phyloP scores from a whole-genome alignment of 305 asterid genomes.

The Plantago coronopus region DNA sequence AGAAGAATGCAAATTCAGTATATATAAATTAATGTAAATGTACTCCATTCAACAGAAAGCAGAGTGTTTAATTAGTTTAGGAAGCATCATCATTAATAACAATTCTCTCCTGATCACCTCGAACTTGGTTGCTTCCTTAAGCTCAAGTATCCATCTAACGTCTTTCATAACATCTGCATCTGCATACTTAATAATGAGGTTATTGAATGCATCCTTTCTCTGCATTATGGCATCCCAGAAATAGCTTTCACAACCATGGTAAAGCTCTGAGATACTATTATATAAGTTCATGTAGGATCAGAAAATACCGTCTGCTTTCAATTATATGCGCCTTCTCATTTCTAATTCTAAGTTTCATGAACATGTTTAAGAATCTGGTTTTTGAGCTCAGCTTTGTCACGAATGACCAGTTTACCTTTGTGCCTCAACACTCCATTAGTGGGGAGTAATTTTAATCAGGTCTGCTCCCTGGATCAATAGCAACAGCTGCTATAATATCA shows the following conservation, averaged over 20 bases:
- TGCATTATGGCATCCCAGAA: slow-evolving; percentile 56
- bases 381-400: too few species aligned
- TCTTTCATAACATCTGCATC: slow-evolving; percentile 57
- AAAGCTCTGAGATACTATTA: slow-evolving; percentile 54
- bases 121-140: slow-evolving; percentile 72
- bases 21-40: too few species aligned
- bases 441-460: too few species aligned
- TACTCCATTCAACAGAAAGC: too few species aligned
- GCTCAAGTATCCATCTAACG: slow-evolving; percentile 64
- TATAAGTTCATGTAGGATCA: slow-evolving; percentile 63
- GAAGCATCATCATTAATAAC: slow-evolving; percentile 75
- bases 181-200: slow-evolving; percentile 64
- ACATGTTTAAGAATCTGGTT: too few species aligned
- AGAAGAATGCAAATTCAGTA: too few species aligned
- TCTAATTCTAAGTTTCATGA: too few species aligned
- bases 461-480: too few species aligned
- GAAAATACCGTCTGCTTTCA: slow-evolving; percentile 55
- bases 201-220: slow-evolving; percentile 51
- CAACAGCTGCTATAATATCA: too few species aligned
- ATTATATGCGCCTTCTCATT: slow-evolving; percentile 41
- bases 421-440: too few species aligned
- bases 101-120: slow-evolving; percentile 80
- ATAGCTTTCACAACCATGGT: slow-evolving; percentile 41
- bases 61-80: too few species aligned
- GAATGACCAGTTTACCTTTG: too few species aligned